Base-by-base conservation (phyloP, 495 filamentous ascomycete genomes). In the Halenospora varia region DNA sequence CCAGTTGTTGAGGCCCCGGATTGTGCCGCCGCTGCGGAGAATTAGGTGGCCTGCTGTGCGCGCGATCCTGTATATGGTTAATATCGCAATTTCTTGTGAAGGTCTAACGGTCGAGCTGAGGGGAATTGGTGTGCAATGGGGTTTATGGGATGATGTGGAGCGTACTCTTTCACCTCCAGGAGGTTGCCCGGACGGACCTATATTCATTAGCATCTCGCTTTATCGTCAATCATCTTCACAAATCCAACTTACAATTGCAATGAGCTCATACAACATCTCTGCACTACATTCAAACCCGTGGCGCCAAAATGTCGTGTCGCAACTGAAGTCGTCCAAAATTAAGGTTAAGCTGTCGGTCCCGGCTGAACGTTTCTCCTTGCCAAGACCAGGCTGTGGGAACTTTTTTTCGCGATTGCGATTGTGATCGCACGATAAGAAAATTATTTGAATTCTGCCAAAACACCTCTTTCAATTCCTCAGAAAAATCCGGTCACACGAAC, bases 1-100 rank as follows among this genome's bases (percentile, higher is more conserved):
- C 94, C 94, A 98, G 79, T 98, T 97, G 53, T 85, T 87, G 65
- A 90, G 80, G 67, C 90, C 90, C 59, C 94, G 93, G 68, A 98
- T 84, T 24, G 97, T 92, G 73, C 94, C 94, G 71, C 88, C 88
- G 65, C 84, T 81, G 56, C 81, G 79, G 63, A 98, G 88, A 73
- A 98, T 82, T 40, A 92, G 79, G 47, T 82, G 78, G 61, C 95
- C 94, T 63, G 91, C 83, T 51, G 91, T 88, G 66, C 84, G 85
- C 71, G 92, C 91, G 74, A 98, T 92, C 76, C 92, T 91, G 65
- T 55, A 24, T 56, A 26, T 29, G 48, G 39, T 58, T 35, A 52
- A 49, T 54, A 42, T 26, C 54, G 51, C 47, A 24, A 25, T 42
- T 18, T 39, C 10, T 24, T 20, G 45, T 15, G 6, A 55, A 45